Evolutionary conservation across 495 filamentous ascomycete genomes (phyloP).

Genomic region (Lasiosphaeria miniovina): DNA sequence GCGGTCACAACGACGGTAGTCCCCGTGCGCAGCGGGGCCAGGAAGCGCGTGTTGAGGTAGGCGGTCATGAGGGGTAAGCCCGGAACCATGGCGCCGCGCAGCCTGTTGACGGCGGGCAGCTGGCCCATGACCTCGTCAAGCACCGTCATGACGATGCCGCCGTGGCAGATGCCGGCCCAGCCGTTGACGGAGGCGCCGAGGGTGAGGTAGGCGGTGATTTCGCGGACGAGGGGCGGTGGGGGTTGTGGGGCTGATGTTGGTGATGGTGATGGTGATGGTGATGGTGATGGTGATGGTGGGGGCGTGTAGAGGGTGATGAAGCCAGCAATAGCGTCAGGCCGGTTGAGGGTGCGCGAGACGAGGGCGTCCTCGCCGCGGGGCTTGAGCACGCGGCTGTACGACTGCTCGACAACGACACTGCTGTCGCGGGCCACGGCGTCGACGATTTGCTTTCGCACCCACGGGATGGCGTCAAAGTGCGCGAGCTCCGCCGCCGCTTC

Average conservation of each 20-base stretch:
- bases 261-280: conserved; percentile 21
- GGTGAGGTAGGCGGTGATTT: conserved; percentile 46
- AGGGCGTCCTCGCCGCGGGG: conserved; percentile 49
- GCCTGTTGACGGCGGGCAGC: conserved; percentile 46
- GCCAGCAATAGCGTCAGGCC: conserved; percentile 45
- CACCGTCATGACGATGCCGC: conserved; percentile 58
- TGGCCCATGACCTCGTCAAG: conserved; percentile 55
- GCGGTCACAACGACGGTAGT: conserved; percentile 51
- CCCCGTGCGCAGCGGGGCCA: conserved; percentile 53
- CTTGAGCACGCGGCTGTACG: conserved; percentile 44
- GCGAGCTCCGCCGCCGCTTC: too few species aligned
- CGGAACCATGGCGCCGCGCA: conserved; percentile 19
- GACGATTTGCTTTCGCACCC: too few species aligned
- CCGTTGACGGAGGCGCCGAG: conserved; percentile 58
- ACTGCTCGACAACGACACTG: conserved; percentile 16
- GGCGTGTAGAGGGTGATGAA: conserved; percentile 47
- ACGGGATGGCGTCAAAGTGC: too few species aligned
- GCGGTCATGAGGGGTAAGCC: conserved; percentile 48
- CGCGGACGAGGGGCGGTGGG: conserved; percentile 26
- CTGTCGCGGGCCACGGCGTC: conserved; percentile 5
- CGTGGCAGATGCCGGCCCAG: conserved; percentile 55
- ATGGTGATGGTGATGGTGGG: conserved; percentile 16
- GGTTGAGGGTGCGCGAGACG: conserved; percentile 54
- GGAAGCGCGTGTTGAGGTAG: conserved; percentile 55
- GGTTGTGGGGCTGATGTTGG: conserved; percentile 4